Conservation (phyloP, 257 asterid genomes). For the Eustoma russellianum region DNA sequence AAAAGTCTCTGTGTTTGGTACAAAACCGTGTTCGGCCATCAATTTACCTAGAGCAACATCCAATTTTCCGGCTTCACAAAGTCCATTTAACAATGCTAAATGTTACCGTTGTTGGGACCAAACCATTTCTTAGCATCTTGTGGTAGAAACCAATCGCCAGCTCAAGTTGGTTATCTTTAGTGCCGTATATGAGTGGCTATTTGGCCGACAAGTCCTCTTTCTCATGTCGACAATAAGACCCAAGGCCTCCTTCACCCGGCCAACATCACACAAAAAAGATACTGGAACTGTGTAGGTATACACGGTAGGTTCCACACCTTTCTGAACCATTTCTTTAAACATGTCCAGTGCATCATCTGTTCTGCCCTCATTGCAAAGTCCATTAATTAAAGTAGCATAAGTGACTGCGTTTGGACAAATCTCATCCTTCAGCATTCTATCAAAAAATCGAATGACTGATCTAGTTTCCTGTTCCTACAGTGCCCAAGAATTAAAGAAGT, state of each 20-base stretch:
- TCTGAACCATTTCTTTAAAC: constrained; percentile 67
- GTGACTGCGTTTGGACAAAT: constrained; percentile 65
- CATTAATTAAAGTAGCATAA: constrained; percentile 63
- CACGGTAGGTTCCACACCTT: constrained; percentile 57
- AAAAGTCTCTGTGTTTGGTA: constrained; percentile 47
- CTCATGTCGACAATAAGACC: constrained; percentile 62
- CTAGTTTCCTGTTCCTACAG: constrained; percentile 60
- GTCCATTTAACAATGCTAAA: constrained; percentile 56
- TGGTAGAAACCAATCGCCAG: constrained; percentile 78
- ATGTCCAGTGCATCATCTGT: constrained; percentile 57
- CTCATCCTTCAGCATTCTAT: constrained; percentile 63
- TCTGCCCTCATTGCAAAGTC: constrained; percentile 58
- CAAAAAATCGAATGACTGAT: constrained; percentile 56
- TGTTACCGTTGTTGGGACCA: constrained; percentile 62
- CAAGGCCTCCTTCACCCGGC: constrained; percentile 58
- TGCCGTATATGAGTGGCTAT: constrained; percentile 75
- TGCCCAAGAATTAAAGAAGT: constrained; percentile 81
- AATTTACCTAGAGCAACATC: constrained; percentile 39
- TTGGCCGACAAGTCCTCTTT: constrained; percentile 48
- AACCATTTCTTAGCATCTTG: constrained; percentile 62
- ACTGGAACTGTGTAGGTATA: constrained; percentile 67
- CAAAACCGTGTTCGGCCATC: constrained; percentile 48
- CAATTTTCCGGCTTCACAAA: constrained; percentile 43
- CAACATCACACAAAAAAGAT: constrained; percentile 43
- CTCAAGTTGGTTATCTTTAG: constrained; percentile 47